Evolutionary conservation across 1,284 basidiomycete species (phyloP).

Genomic region (Irpex sp.): DNA sequence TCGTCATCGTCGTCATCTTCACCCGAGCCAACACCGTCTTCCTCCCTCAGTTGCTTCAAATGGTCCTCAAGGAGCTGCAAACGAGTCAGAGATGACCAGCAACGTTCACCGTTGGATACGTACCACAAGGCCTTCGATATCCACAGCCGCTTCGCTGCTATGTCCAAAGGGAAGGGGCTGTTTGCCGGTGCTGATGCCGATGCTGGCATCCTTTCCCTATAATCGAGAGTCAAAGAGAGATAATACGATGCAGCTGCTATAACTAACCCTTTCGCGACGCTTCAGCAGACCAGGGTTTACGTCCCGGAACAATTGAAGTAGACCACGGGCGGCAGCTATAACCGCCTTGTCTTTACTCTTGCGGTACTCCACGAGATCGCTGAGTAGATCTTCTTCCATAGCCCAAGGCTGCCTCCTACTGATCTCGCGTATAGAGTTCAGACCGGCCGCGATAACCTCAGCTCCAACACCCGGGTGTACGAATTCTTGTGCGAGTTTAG

Average conservation of each 20-base stretch:
- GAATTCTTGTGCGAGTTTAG: constrained; percentile 93
- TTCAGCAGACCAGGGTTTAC: constrained; percentile 95
- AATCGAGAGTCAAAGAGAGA: constrained; percentile 7
- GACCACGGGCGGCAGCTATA: constrained; percentile 81
- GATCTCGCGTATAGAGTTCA: constrained; percentile 94
- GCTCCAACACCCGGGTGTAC: constrained; percentile 96
- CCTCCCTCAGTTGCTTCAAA: constrained; percentile 64
- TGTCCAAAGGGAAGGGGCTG: constrained; percentile 84
- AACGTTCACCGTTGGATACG: constrained; percentile 22
- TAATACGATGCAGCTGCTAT: background rate
- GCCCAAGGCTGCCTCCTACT: constrained; percentile 94
- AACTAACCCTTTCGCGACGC: constrained; percentile 75
- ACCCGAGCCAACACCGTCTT: constrained; percentile 52
- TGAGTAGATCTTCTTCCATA: constrained; percentile 92
- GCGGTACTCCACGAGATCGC: constrained; percentile 91
- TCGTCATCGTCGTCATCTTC: constrained; percentile 61
- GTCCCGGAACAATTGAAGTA: constrained; percentile 93
- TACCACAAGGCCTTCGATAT: constrained; percentile 90
- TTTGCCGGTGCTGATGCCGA: constrained; percentile 59
- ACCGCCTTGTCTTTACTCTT: constrained; percentile 96
- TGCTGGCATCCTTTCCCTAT: constrained; percentile 83
- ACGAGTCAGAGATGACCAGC: constrained; percentile 6
- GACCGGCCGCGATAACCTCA: constrained; percentile 93
- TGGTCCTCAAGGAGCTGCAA: constrained; percentile 85
- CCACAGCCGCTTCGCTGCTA: constrained; percentile 66